Evolutionary conservation across 805 yeast genomes (phyloP), one percentile per base, ranked within the genome.

Genomic region (Kodamaea jinghongensis): DNA sequence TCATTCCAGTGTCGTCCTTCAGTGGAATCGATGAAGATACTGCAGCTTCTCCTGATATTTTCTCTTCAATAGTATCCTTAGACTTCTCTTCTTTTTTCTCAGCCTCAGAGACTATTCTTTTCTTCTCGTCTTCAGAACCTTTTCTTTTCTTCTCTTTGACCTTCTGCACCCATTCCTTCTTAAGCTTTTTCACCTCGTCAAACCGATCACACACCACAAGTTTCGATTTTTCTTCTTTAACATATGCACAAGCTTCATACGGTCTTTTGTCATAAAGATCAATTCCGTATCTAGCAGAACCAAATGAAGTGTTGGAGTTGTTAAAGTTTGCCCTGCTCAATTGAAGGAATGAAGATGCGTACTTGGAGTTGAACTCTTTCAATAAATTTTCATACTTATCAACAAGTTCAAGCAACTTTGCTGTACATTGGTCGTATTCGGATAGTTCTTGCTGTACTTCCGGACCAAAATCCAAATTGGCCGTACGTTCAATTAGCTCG

Each of bases 281-380:
- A 17, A 50, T 41, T 2, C 79, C 78, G 42, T 50, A 76, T 13
- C 49, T 44, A 5, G 51, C 49, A n/a, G 46, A 27, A 4, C 50
- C 41, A 22, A 13, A 12, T 6, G 13, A 6, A 5, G 30, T 27
- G 30, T 13, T n/a, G 30, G 6, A 11, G 25, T 13, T 36, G 28
- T 59, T 52, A 48, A 63, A 74, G 43, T 70, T 73, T 7, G 79
- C 79, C 43, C 76, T 47, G 31, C 78, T 68, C 23, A 75, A 54
- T 31, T 61, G 59, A 3, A 72, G 50, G 45, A 52, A 70, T 4
- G 75, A 78, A 28, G 55, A 51, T 20, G 51, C 50, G 45, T 60
- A 65, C 31, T 49, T 47, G 10, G 34, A 29, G 4, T 58, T 42
- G 31, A 47, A 42, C 7, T 44, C 49, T 13, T 52, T 50, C 20